Conservation (phyloP, 1,284 basidiomycete species). For the Ganoderma multipileum region DNA sequence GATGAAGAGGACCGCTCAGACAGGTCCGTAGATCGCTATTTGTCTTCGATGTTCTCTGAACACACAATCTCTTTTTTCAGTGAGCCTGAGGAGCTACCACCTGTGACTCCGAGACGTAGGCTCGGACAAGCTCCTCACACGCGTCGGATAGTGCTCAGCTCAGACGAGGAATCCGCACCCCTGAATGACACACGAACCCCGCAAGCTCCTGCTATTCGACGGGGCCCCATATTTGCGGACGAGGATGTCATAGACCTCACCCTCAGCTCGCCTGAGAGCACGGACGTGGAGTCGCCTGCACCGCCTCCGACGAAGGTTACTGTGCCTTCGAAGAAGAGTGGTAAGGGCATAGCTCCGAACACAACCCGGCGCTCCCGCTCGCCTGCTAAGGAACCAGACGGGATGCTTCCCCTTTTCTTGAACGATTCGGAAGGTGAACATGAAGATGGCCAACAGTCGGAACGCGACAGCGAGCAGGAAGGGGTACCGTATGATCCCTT, state of each 20-base stretch:
- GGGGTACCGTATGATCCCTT: constrained; percentile 12
- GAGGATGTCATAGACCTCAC: constrained; percentile 34
- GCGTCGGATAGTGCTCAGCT: constrained; percentile 13
- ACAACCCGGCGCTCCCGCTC: neutral
- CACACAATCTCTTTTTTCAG: neutral
- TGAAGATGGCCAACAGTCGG: constrained; percentile 27
- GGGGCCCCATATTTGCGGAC: constrained; percentile 1
- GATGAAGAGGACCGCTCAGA: neutral
- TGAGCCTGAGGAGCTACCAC: constrained; percentile 6
- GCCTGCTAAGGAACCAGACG: neutral
- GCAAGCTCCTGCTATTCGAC: neutral
- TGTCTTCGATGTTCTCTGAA: too few relatives aligned
- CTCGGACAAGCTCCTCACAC: neutral
- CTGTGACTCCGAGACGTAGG: constrained; percentile 10
- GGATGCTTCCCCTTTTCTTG: constrained; percentile 23
- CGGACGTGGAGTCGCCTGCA: neutral
- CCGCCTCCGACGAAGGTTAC: neutral
- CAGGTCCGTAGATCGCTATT: neutral
- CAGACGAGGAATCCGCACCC: constrained; percentile 6
- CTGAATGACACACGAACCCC: neutral
- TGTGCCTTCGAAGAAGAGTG: neutral
- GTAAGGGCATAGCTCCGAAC: neutral
- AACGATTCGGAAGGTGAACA: constrained; percentile 40
- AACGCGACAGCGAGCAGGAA: neutral
- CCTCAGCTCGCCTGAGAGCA: constrained; percentile 24